Percentiles rank a stretch among this genome's conserved stretches.
Evolutionary conservation across 163 green algal species (phyloP).

Genomic region (Scenedesmus sp.): DNA sequence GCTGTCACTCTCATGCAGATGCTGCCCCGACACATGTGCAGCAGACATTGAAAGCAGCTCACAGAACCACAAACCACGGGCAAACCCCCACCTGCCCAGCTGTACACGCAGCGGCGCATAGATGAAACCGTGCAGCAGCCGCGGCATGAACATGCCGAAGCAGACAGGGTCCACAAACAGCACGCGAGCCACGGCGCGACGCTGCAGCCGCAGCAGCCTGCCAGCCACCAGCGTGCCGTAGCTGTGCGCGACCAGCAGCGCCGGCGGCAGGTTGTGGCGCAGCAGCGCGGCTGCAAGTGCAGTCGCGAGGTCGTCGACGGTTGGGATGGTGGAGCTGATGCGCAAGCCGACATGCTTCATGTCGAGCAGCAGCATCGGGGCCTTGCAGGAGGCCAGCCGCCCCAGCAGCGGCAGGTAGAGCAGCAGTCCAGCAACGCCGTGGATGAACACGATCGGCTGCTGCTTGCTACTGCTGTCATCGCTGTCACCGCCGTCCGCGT

Average conservation of each 20-base stretch:
- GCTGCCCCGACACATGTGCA: too few species aligned
- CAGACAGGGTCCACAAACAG: constrained; percentile 50
- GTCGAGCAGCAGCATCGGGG: constrained; percentile 40
- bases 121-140: constrained; percentile 52
- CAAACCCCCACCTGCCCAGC: neutral
- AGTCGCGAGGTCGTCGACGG: neutral
- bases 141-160: constrained; percentile 50
- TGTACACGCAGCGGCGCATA: constrained; percentile 21
- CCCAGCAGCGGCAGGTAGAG: constrained; percentile 38
- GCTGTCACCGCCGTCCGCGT: neutral
- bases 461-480: neutral
- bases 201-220: constrained; percentile 14
- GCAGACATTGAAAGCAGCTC: neutral
- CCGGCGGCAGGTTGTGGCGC: neutral
- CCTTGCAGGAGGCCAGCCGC: neutral
- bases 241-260: constrained; percentile 30
- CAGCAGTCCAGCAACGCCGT: constrained; percentile 36
- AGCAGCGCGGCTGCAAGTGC: constrained; percentile 5
- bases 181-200: neutral
- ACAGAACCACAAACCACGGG: too few species aligned
- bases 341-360: constrained; percentile 31
- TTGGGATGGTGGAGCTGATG: constrained; percentile 5
- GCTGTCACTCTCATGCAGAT: neutral
- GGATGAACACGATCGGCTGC: constrained; percentile 48
- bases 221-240: constrained; percentile 50